phyloP scores from a whole-genome alignment of 139 green algal species.

The Chlamydomonas incerta region DNA sequence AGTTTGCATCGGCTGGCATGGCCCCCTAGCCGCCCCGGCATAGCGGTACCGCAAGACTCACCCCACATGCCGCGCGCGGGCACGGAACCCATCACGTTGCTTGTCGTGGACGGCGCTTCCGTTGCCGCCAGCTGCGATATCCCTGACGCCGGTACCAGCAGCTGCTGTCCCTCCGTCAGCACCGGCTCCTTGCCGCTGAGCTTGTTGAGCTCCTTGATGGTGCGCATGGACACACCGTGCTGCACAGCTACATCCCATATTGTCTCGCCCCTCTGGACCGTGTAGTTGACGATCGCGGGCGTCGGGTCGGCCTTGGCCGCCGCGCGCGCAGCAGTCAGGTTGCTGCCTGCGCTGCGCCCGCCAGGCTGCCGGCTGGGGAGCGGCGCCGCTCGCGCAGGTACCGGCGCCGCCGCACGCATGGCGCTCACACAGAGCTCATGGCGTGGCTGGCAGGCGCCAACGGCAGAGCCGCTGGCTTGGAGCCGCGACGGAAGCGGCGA shows the following conservation, averaged over 20 bases:
- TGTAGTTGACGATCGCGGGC: conserved; percentile 8
- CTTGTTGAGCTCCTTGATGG: conserved; percentile 42
- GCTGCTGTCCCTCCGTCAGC: conserved; percentile 30
- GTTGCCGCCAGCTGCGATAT: not conserved
- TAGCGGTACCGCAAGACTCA: not conserved
- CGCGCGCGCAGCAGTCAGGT: too few relatives aligned
- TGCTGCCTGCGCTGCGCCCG: too few relatives aligned
- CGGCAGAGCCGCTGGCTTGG: too few relatives aligned
- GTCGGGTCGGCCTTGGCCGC: not conserved
- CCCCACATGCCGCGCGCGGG: conserved; percentile 32
- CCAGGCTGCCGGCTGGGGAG: too few relatives aligned
- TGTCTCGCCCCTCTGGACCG: conserved; percentile 36
- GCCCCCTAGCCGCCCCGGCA: too few relatives aligned
- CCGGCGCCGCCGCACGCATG: too few relatives aligned
- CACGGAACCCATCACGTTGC: not conserved
- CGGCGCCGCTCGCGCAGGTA: too few relatives aligned
- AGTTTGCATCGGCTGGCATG: too few relatives aligned
- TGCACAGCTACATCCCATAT: conserved; percentile 36
- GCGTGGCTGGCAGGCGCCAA: too few relatives aligned
- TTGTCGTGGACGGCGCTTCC: not conserved
- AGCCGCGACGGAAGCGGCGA: too few relatives aligned
- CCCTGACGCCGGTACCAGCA: conserved; percentile 29
- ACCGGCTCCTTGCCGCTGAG: conserved; percentile 15
- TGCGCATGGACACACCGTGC: conserved; percentile 33
- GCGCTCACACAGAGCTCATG: too few relatives aligned